Evolutionary conservation across 2,329 filamentous ascomycete species (phyloP).

Genomic region (Metarhizium rileyi): DNA sequence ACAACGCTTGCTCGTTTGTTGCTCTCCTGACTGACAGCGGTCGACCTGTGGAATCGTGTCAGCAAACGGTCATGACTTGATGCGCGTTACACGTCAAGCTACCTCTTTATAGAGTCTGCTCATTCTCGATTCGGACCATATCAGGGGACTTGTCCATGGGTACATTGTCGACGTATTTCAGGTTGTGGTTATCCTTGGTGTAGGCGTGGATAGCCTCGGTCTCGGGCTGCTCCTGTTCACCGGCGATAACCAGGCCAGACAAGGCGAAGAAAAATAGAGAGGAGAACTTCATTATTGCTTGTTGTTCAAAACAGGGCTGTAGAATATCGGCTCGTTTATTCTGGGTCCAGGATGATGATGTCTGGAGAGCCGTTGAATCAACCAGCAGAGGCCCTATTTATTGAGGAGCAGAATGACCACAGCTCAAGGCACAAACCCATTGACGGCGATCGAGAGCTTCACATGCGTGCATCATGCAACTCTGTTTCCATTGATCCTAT

Average conservation of each 20-base stretch:
- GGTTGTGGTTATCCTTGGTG: slow-evolving; percentile 7
- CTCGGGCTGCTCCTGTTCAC: not conserved
- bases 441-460: too few species aligned
- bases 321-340: not conserved
- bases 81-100: too few species aligned
- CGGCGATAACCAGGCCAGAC: slow-evolving; percentile 2
- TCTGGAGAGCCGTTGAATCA: not conserved
- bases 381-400: too few species aligned
- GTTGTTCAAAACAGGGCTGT: not conserved
- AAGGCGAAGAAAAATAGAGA: not conserved
- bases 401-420: too few species aligned
- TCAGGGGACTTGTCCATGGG: slow-evolving; percentile 2
- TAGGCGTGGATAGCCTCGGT: not conserved
- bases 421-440: too few species aligned
- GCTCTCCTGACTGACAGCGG: too few species aligned
- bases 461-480: too few species aligned
- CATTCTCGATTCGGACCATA: not conserved
- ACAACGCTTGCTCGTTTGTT: too few species aligned
- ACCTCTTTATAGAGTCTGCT: not conserved
- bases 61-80: too few species aligned
- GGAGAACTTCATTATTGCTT: slow-evolving; percentile 1
- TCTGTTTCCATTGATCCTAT: not conserved
- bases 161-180: slow-evolving; percentile 3
- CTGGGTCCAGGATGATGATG: not conserved
- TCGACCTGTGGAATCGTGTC: too few species aligned